Percentiles rank a stretch among this genome's conserved stretches.
These are phyloP conservation scores for Aulographum hederae DNA, from an alignment of 2,329 filamentous ascomycete species.

Conservation along the genomic window DNA sequence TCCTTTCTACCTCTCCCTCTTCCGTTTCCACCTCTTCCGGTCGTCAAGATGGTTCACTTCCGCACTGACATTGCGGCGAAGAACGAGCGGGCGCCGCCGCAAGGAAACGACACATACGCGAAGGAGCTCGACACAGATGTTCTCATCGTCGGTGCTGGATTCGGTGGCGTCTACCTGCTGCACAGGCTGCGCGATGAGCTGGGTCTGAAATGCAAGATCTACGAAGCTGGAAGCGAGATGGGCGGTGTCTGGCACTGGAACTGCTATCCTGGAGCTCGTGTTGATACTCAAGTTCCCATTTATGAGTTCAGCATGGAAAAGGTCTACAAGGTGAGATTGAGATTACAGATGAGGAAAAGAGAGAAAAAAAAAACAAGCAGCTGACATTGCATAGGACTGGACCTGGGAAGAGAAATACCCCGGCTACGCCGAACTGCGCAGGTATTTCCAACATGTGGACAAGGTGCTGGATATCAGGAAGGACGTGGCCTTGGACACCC, in stretches of 20 bases:
- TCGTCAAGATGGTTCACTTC: background rate
- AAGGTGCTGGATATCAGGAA: conserved; percentile 31
- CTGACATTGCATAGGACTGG: conserved; percentile 9
- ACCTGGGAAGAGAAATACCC: conserved; percentile 37
- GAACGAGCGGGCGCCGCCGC: no score
- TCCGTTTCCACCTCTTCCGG: background rate
- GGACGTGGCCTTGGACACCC: conserved; percentile 37
- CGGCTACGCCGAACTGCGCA: conserved; percentile 30
- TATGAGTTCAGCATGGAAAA: conserved; percentile 30
- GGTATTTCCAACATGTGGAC: conserved; percentile 19
- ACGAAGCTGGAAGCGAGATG: conserved; percentile 20
- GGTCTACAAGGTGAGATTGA: conserved; percentile 20
- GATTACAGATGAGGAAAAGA: no score
- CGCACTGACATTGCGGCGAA: background rate
- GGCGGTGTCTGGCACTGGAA: conserved; percentile 29
- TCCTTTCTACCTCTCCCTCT: background rate
- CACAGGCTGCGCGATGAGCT: conserved; percentile 3
- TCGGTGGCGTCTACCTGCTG: conserved; percentile 1
- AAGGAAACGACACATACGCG: background rate
- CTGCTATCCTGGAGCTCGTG: conserved; percentile 25
- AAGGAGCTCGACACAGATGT: background rate
- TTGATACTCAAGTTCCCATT: conserved; percentile 27
- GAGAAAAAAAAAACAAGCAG: background rate
- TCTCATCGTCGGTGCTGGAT: background rate
- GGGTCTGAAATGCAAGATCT: conserved; percentile 10